Percentiles rank a stretch among this genome's conserved stretches.
phyloP scores from a whole-genome alignment of 805 yeast genomes.

The Kuraishia ogatae region DNA sequence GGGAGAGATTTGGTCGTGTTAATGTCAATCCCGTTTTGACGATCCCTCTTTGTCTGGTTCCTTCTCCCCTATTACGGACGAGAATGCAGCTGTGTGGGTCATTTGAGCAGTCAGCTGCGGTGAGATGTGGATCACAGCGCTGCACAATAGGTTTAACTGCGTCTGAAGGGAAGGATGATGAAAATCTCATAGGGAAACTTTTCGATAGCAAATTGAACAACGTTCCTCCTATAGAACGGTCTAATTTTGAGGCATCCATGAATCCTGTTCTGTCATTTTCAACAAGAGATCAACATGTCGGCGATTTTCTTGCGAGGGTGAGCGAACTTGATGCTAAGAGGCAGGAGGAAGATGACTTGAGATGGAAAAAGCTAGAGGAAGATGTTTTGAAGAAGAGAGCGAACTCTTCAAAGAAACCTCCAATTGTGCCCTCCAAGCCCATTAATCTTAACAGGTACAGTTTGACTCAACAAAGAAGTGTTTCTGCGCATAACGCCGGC shows the following conservation, averaged over 20 bases:
- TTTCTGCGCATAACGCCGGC: too few relatives aligned
- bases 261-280: not conserved
- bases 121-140: not conserved
- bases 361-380: slow-evolving; percentile 6
- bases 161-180: not conserved
- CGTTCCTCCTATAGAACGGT: too few relatives aligned
- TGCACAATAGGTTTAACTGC: not conserved
- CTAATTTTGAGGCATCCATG: not conserved
- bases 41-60: not conserved
- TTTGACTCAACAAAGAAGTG: not conserved
- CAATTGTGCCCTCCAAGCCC: slow-evolving; percentile 4
- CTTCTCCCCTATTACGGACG: not conserved
- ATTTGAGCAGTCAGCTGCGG: not conserved
- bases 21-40: too few relatives aligned
- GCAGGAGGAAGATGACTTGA: slow-evolving; percentile 6
- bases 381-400: slow-evolving; percentile 6
- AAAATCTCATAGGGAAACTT: not conserved
- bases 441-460: not conserved
- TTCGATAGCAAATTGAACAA: not conserved
- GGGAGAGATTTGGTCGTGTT: not conserved
- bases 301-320: slow-evolving; percentile 8
- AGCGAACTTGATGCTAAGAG: slow-evolving; percentile 8
- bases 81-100: not conserved
- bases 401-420: not conserved
- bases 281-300: slow-evolving; percentile 3